phyloP scores from a whole-genome alignment of 805 yeast species.

The Kodamaea neixiangensis region DNA sequence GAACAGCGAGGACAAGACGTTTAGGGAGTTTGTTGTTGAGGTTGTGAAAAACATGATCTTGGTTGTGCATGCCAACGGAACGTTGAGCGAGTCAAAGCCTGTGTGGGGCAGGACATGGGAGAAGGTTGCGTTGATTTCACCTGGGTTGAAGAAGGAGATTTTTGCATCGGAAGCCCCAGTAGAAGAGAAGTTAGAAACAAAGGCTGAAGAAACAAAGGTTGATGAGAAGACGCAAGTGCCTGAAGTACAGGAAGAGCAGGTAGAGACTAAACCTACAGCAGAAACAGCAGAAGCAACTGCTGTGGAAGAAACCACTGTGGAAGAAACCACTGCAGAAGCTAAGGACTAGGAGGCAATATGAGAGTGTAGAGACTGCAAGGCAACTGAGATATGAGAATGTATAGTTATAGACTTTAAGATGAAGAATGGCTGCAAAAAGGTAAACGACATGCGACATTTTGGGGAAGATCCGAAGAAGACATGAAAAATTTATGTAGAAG shows the following conservation, averaged over 20 bases:
- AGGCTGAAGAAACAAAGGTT: neutral
- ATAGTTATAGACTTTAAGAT: neutral
- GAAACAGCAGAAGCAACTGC: neutral
- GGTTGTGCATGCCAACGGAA: constrained; percentile 32
- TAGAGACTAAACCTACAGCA: neutral
- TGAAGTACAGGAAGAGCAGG: neutral
- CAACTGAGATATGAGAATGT: constrained; percentile 1
- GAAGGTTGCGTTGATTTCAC: constrained; percentile 8
- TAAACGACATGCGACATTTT: neutral
- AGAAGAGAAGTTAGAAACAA: neutral
- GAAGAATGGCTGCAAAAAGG: neutral
- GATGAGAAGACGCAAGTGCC: constrained; percentile 5
- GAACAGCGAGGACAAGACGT: constrained; percentile 18
- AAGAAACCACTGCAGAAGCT: neutral
- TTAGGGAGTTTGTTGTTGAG: constrained; percentile 38
- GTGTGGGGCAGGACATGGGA: constrained; percentile 38
- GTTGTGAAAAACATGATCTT: constrained; percentile 44
- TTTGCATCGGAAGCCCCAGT: neutral
- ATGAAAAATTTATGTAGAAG: neutral
- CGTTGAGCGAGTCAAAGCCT: constrained; percentile 23
- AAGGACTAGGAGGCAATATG: neutral
- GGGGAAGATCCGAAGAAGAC: neutral
- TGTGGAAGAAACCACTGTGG: neutral
- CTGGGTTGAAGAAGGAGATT: constrained; percentile 21
- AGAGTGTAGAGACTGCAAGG: neutral